Evolutionary conservation across 768 basidiomycete genomes (phyloP).

Genomic region (Lentinus tigrinus): DNA sequence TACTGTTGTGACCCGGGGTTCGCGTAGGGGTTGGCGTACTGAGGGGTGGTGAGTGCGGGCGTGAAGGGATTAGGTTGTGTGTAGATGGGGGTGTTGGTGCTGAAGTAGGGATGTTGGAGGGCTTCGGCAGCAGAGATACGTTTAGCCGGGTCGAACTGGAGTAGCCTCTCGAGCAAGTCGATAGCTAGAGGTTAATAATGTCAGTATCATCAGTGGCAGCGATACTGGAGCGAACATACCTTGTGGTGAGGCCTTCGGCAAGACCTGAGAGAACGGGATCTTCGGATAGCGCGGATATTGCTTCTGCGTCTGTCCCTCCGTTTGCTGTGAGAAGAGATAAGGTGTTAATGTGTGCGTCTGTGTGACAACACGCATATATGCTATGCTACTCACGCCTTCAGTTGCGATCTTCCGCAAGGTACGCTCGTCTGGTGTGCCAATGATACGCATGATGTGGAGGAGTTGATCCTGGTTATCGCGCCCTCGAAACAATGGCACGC

Average conservation of each 20-base stretch:
- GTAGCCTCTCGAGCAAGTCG: slow-evolving; percentile 89
- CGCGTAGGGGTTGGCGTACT: slow-evolving; percentile 50
- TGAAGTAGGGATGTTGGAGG: slow-evolving; percentile 89
- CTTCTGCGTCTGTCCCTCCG: slow-evolving; percentile 81
- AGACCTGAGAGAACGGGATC: slow-evolving; percentile 74
- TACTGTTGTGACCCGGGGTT: slow-evolving; percentile 39
- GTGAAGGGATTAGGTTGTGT: slow-evolving; percentile 71
- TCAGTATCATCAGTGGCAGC: background rate
- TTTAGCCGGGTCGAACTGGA: slow-evolving; percentile 94
- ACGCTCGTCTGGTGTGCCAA: slow-evolving; percentile 91
- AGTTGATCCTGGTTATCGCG: slow-evolving; percentile 97
- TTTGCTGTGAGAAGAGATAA: slow-evolving; percentile 9
- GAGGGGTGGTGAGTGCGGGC: slow-evolving; percentile 42
- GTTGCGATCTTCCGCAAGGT: slow-evolving; percentile 84
- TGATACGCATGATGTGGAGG: slow-evolving; percentile 95
- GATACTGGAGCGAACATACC: slow-evolving; percentile 42
- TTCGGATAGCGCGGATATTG: slow-evolving; percentile 87
- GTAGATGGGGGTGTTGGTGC: slow-evolving; percentile 47
- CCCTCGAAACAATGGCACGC: slow-evolving; percentile 94
- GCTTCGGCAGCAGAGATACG: slow-evolving; percentile 91
- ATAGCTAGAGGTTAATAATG: slow-evolving; percentile 49
- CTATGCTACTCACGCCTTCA: slow-evolving; percentile 68
- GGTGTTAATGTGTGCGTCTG: background rate
- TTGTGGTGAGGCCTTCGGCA: slow-evolving; percentile 84
- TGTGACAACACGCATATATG: background rate